Percentiles rank a stretch among this genome's conserved stretches.
Evolutionary conservation across 2,329 filamentous ascomycete genomes (phyloP).

Genomic region (Phialophora tarda): DNA sequence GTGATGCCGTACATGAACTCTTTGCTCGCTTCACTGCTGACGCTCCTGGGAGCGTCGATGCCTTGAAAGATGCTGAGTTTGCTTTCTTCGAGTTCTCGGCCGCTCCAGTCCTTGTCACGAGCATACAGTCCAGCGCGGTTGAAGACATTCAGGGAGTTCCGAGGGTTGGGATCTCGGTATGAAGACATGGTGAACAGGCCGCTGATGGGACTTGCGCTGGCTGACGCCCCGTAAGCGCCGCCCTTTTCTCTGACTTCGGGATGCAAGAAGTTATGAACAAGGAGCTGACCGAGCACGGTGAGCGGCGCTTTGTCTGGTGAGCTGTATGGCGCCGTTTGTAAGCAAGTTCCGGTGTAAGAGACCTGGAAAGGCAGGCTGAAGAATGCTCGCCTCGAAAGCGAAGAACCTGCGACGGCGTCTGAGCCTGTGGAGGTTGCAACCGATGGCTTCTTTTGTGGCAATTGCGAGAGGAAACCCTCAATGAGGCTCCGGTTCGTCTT

Average conservation of each 20-base stretch:
- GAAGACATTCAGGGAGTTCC: conserved; percentile 87
- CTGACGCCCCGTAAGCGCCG: conserved; percentile 91
- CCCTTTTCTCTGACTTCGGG: conserved; percentile 98
- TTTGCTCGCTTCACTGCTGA: conserved; percentile 85
- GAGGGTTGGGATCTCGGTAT: conserved; percentile 93
- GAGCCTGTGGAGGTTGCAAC: conserved; percentile 44
- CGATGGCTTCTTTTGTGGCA: conserved; percentile 55
- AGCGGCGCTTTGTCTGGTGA: conserved; percentile 76
- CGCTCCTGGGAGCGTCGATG: conserved; percentile 84
- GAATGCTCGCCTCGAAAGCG: conserved; percentile 70
- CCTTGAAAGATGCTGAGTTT: conserved; percentile 94
- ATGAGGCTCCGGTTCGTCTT: conserved; percentile 73
- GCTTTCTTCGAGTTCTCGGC: conserved; percentile 88
- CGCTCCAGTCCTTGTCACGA: conserved; percentile 77
- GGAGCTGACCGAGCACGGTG: conserved; percentile 84
- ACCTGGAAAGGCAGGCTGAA: conserved; percentile 97
- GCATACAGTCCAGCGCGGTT: conserved; percentile 82
- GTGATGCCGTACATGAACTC: conserved; percentile 84
- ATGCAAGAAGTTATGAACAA: conserved; percentile 95
- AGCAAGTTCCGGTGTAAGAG: conserved; percentile 84
- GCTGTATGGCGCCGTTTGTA: conserved; percentile 84
- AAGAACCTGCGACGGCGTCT: conserved; percentile 44
- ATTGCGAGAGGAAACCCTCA: conserved; percentile 68
- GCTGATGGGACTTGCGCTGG: conserved; percentile 77
- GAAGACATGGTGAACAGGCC: conserved; percentile 94